Evolutionary conservation across 345 rosid genomes (phyloP), one percentile per base, ranked within the genome.

Genomic region (Dipteronia sinensis): DNA sequence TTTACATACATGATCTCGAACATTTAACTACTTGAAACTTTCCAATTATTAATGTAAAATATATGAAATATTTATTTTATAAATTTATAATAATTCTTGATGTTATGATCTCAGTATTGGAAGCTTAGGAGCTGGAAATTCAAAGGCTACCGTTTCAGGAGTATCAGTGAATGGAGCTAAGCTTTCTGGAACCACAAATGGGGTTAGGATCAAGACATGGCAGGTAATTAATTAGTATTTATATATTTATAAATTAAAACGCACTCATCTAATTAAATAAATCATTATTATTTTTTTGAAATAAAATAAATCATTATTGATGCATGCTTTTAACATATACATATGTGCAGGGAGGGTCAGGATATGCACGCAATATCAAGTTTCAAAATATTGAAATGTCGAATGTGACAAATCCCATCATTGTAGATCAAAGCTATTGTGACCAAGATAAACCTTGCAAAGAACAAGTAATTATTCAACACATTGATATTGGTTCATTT

Each of bases 131-230:
- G 74, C 75, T 10, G 81, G 73, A 42, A 76, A 87, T 51, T 85
- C 97, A 46, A 76, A 78, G 64, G 98, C 85, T 6, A 78, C 84
- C 73, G 97, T 95, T 61, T 93, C 98, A 3, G 91, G 88, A 65
- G 87, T 95, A n/a, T 85, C 85, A 0, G 88, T 95, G 3, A 79
- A 88, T 78, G 86, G 91, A 67, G 98, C 94, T 49, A 88, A 81
- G 84, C 55, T 95, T 71, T 85, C 85, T 25, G 88, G 90, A 44
- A 91, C 98, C 17, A 71, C 83, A 46, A 95, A 95, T 81, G 98
- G 98, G 16, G 90, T 95, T 17, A 85, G 98, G 83, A 91, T 95
- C 82, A 95, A 95, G 85, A 93, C 98, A 29, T 95, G 93, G 88
- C 98, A 88, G 92, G 98, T 89, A 68, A 81, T 46, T 5, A 68